Base-by-base conservation (phyloP, 305 asterid species). In the Rubia peregrina region DNA sequence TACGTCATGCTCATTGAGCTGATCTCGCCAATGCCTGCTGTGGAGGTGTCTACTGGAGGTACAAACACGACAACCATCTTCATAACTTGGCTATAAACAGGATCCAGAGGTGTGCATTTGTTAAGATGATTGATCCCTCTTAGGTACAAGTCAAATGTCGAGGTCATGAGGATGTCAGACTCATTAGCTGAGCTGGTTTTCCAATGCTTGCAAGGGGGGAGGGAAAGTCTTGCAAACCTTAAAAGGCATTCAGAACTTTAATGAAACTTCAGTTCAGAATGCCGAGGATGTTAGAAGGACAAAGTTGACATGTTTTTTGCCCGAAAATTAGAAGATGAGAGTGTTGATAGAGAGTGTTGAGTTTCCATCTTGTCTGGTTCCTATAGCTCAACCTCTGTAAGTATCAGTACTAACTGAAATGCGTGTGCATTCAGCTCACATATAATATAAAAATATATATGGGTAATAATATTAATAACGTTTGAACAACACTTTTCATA, bases 1-100 rank as follows among this genome's bases (percentile, higher is more conserved):
- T 95, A 96, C 0, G 96, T 91, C 7, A 95, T 89, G 33, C 82
- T 91, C 4, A 71, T 86, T 60, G 97, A 91, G 83, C 95, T 91
- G 19, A 78, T 91, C 6, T 91, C 97, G 0, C 89, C 97, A 9
- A 70, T 89, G 82, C 88, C 89, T 9, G 97, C 97, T 0, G 96
- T 91, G 1, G 96, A 91, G 71, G 78, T 85, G 59, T 82, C 33
- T 30, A 3, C 3, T 30, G 71, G 26, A 83, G 97, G 75, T 79
- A 83, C 13, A 82, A 87, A 49, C 86, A 86, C 40, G 97, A 91
- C 53, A 85, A 89, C 71, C 87, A 85, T 68, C 73, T 91, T 68
- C 85, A 95, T 40, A 86, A 74, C 78, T 46, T 89, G 16, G 97
- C 96, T 2, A 24, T 87, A 46, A 85, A 80, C 68, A 80, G 81